A percentile compares a stretch with the other conserved stretches of the same genome.
These are phyloP conservation scores for Boletus insuetus DNA, from an alignment of 768 basidiomycete genomes.

Conservation along the genomic window DNA sequence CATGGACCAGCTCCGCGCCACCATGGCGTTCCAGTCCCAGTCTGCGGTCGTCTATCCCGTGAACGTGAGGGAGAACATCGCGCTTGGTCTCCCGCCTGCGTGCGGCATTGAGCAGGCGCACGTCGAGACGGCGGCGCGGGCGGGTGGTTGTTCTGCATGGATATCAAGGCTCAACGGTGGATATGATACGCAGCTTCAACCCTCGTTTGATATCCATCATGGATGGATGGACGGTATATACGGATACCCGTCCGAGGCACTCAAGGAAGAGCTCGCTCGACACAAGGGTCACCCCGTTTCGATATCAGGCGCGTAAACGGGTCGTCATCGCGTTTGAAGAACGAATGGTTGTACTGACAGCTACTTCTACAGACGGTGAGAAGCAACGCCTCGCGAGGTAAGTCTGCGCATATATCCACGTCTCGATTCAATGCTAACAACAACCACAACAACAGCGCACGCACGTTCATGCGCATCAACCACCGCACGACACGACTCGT, in stretches of 20 bases:
- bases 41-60: conserved; percentile 49
- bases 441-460: conserved; percentile 33
- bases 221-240: conserved; percentile 21
- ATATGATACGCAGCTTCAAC: conserved; percentile 31
- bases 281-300: conserved; percentile 23
- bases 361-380: conserved; percentile 36
- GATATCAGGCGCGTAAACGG: conserved; percentile 17
- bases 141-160: conserved; percentile 29
- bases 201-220: conserved; percentile 18
- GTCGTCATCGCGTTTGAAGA: no score
- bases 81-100: conserved; percentile 25
- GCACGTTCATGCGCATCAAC: conserved; percentile 41
- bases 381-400: conserved; percentile 50
- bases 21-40: conserved; percentile 50
- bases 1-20: conserved; percentile 38
- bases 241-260: conserved; percentile 20
- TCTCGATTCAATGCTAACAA: not conserved
- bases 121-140: conserved; percentile 33
- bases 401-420: conserved; percentile 15
- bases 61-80: conserved; percentile 43
- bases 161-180: conserved; percentile 34
- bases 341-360: no score
- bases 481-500: conserved; percentile 42
- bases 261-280: conserved; percentile 19
- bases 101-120: conserved; percentile 12